Conservation (phyloP, 345 rosid species). For the Limnanthes douglasii region DNA sequence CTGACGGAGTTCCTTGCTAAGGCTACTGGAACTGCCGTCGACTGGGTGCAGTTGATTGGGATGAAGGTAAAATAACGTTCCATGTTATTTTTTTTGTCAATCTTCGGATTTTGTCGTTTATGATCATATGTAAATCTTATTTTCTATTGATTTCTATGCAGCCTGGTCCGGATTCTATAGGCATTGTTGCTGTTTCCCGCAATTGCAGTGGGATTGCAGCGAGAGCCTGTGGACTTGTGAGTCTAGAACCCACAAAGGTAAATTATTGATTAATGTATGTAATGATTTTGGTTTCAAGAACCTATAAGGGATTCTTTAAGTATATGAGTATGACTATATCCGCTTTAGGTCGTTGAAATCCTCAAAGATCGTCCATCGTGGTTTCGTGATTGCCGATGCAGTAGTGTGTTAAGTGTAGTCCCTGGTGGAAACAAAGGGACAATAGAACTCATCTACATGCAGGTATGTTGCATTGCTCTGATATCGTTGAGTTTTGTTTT, state of each 20-base stretch:
- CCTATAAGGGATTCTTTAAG: background rate
- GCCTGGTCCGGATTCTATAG: constrained; percentile 99
- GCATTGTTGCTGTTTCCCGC: constrained; percentile 97
- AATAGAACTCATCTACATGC: constrained; percentile 78
- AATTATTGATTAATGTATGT: background rate
- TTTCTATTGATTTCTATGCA: constrained; percentile 11
- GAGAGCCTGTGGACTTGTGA: constrained; percentile 98
- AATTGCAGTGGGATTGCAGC: constrained; percentile 97
- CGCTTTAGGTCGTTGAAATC: constrained; percentile 63
- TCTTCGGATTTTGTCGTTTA: too few relatives aligned
- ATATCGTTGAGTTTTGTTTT: background rate
- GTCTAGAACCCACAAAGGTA: constrained; percentile 97
- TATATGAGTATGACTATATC: constrained; percentile 4
- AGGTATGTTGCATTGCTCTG: constrained; percentile 26
- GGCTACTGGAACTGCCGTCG: constrained; percentile 99
- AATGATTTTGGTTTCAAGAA: background rate
- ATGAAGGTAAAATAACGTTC: constrained; percentile 96
- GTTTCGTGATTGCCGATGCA: constrained; percentile 89
- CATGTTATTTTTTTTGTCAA: too few relatives aligned
- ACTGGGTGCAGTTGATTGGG: constrained; percentile 99
- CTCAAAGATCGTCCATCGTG: constrained; percentile 96
- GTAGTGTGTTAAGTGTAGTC: constrained; percentile 53
- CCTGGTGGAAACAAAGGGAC: constrained; percentile 85
- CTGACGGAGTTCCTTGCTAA: constrained; percentile 39
- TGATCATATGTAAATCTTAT: background rate